Evolutionary conservation across 345 rosid genomes (phyloP), one percentile per base, ranked within the genome.

Genomic region (Eucalyptus lansdowneana): DNA sequence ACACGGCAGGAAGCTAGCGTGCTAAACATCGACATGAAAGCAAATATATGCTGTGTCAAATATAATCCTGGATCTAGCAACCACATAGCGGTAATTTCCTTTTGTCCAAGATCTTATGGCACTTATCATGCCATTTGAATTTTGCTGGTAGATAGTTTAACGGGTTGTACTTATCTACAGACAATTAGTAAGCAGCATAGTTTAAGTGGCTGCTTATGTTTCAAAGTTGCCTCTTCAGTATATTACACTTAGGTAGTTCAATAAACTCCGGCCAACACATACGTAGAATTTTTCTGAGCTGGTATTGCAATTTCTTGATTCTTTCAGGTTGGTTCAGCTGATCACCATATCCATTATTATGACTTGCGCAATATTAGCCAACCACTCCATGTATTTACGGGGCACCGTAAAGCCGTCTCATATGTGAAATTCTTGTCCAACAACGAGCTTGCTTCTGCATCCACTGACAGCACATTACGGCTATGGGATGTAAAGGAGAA

Each of bases 1-100:
- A 97, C 97, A 53, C 96, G 92, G 87, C 97, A 96, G 93, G 99
- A 98, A 93, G 97, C 98, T 81, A 98, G 99, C 53, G 98, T 96
- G 91, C 93, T 94, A 51, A 96, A 98, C 92, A 98, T 98, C 83
- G 99, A 98, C 94, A 95, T 98, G 99, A 98, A 97, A 92, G 99
- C 99, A 60, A 98, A 97, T 90, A 98, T 98, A 91, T 98, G 99
- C 86, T 97, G 99, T 80, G 99, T 98, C 91, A 98, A 98, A 93
- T 98, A 94, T 91, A 98, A 98, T 94, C 99, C 99, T 88, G 99
- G 99, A 92, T 96, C 97, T 90, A 94, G 99, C 97, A 94, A 97
- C 92, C 93, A 92, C 91, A 94, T 98, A 91, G 99, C 99, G 96
- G 99, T 98, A 95, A 86, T 92, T 90, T 87, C 47, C 87, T 89